Evolutionary conservation across 257 asterid species (phyloP), one percentile per base, ranked within the genome.

Genomic region (Plantago elongata): DNA sequence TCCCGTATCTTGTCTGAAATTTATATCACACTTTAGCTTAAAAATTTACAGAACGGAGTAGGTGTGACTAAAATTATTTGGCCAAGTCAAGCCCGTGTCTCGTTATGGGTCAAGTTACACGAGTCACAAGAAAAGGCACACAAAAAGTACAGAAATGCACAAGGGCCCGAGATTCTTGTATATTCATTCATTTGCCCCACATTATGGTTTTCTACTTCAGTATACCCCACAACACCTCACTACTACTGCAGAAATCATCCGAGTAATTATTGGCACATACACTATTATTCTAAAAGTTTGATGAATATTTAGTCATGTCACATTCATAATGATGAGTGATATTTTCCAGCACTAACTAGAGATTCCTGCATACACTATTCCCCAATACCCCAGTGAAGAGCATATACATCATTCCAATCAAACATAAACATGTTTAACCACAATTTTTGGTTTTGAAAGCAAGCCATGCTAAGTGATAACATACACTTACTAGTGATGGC

Each of bases 51-150:
- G 11, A 54, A 54, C 9, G 3, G 57, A 51, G 27, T 51, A 51
- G 37, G 58, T 52, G 43, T 27, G 59, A 22, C 15, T 17, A 27
- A 51, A 51, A 29, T 29, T 16, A n/a, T 8, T 18, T 16, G 2
- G 57, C 38, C 57, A 51, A 51, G 30, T 15, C 43, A 54, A 54
- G 13, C 43, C 59, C 59, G 59, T 54, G 59, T 11, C 57, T 16
- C 1, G 13, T 3, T 38, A 9, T 11, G 54, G 10, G 56, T 51
- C 40, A 52, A 22, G 58, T 52, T 52, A 52, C n/a, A 17, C 38
- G 9, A 29, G 14, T 12, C 42, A 54, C 22, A 22, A 9, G 40
- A 52, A n/a, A 13, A 40, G 59, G 15, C 42, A 37, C 59, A 0
- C n/a, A 9, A 16, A 40, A 54, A 27, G 34, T 18, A 40, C 7